phyloP scores from a whole-genome alignment of 768 basidiomycete species.

The Agaricus subrufescens region DNA sequence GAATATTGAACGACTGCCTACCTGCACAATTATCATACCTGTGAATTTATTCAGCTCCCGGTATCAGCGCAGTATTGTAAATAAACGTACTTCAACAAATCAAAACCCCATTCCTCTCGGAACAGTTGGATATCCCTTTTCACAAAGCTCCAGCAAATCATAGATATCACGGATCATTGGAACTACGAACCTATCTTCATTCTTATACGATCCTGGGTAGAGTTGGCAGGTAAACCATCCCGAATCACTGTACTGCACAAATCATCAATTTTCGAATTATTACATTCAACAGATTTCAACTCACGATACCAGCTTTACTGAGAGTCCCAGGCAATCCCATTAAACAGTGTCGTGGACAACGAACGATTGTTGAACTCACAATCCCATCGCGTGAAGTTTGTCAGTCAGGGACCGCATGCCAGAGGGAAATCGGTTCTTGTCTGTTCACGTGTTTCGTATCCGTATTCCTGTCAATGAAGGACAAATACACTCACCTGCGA shows the following conservation, averaged over 20 bases:
- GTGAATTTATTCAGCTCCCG: background rate
- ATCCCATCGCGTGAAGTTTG: slow-evolving; percentile 48
- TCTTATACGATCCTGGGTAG: slow-evolving; percentile 62
- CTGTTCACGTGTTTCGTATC: slow-evolving; percentile 20
- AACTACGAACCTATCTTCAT: slow-evolving; percentile 45
- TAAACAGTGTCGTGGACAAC: background rate
- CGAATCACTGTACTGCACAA: slow-evolving; percentile 55
- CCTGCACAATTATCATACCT: slow-evolving; percentile 63
- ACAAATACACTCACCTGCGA: slow-evolving; percentile 41
- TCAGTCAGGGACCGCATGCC: slow-evolving; percentile 57
- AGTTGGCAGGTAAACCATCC: slow-evolving; percentile 65
- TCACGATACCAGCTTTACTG: slow-evolving; percentile 60
- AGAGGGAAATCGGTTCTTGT: slow-evolving; percentile 45
- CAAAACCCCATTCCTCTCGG: slow-evolving; percentile 57
- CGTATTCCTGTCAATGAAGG: background rate
- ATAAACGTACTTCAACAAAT: slow-evolving; percentile 17
- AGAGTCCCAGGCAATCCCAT: background rate
- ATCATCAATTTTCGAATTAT: background rate
- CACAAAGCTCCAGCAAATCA: background rate
- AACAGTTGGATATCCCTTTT: slow-evolving; percentile 52
- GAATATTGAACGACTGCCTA: slow-evolving; percentile 17
- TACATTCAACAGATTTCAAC: slow-evolving; percentile 12
- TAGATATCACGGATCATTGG: background rate
- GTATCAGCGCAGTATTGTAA: background rate
- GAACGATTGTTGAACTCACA: slow-evolving; percentile 33